phyloP scores from a whole-genome alignment of 495 filamentous ascomycete genomes.

The Xanthoparmelia taractica region DNA sequence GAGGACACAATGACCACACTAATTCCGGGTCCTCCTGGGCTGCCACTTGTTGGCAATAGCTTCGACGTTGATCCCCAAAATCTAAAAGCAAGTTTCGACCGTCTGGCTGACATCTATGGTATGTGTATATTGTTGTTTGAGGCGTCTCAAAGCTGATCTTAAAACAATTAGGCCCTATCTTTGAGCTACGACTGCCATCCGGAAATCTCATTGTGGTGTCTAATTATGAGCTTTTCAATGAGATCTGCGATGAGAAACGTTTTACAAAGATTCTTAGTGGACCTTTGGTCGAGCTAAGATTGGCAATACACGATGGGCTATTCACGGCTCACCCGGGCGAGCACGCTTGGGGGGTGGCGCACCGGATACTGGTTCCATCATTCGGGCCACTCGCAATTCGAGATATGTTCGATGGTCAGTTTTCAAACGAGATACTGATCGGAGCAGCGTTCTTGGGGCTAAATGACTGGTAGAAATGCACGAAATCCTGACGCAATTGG shows the following conservation, averaged over 20 bases:
- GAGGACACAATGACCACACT: slow-evolving; percentile 15
- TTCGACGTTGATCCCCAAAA: slow-evolving; percentile 49
- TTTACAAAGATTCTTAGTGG: slow-evolving; percentile 51
- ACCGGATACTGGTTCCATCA: slow-evolving; percentile 57
- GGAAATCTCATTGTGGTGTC: slow-evolving; percentile 31
- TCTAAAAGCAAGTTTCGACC: slow-evolving; percentile 44
- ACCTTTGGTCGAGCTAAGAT: slow-evolving; percentile 47
- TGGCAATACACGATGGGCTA: slow-evolving; percentile 56
- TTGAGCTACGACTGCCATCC: neutral
- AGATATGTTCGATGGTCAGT: slow-evolving; percentile 52
- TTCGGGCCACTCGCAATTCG: slow-evolving; percentile 65
- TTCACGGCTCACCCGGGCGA: slow-evolving; percentile 59
- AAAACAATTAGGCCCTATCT: neutral
- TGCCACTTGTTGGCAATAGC: slow-evolving; percentile 61
- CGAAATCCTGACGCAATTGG: slow-evolving; percentile 58
- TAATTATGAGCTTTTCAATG: slow-evolving; percentile 51
- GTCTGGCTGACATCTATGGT: slow-evolving; percentile 58
- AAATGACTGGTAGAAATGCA: slow-evolving; percentile 47
- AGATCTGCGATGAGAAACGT: slow-evolving; percentile 59
- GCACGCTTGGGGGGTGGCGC: slow-evolving; percentile 63
- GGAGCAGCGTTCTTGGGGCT: neutral
- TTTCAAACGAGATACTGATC: no score
- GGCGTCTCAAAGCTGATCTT: neutral
- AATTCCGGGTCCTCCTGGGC: slow-evolving; percentile 55
- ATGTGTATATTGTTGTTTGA: neutral